Evolutionary conservation across 2,329 filamentous ascomycete species (phyloP), one percentile per base, ranked within the genome.

Genomic region (Metarhizium anisopliae): DNA sequence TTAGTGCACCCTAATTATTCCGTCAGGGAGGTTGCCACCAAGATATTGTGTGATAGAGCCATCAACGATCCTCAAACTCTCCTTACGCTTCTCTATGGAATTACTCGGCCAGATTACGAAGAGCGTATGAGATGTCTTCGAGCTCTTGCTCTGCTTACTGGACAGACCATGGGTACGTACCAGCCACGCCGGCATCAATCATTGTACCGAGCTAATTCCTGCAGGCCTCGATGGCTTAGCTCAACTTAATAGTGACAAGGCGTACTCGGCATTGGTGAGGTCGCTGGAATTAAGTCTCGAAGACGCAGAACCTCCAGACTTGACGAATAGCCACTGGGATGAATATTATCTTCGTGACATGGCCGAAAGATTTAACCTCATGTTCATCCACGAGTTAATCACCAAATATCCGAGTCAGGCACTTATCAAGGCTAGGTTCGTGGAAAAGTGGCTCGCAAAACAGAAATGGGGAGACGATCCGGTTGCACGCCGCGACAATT

Each of bases 371-470:
- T 75, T 82, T 29, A 83, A 79, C 57, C 75, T 86, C 50, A 75
- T 81, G 68, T 76, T 86, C 50, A 64, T 84, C 51, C 69, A 72
- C 38, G 76, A 83, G 58, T 72, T 90, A 2, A 74, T 86, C n/a
- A 77, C 76, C 57, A 80, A 81, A 59, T 81, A 82, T 61, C 78
- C 81, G 18, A 72, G 78, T 1, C 75, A 77, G 30, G 78, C 78
- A 54, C 70, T 90, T 18, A 71, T 86, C 55, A 76, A 82, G 65
- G 83, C 85, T 42, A 78, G 78, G 6, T 82, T 92, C 59, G 77
- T 92, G 43, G 83, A 86, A 58, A 83, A 81, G 55, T 92, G 88
- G 88, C 77, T 92, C n/a, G 79, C 76, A 38, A 83, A 81, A 62
- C 89, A 91, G 67, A 80, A 83, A 7, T 91, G 87, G 75, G 87